A percentile compares a stretch with the other conserved stretches of the same genome.
phyloP scores from a whole-genome alignment of 805 yeast species.

The Hanseniaspora singularis region DNA sequence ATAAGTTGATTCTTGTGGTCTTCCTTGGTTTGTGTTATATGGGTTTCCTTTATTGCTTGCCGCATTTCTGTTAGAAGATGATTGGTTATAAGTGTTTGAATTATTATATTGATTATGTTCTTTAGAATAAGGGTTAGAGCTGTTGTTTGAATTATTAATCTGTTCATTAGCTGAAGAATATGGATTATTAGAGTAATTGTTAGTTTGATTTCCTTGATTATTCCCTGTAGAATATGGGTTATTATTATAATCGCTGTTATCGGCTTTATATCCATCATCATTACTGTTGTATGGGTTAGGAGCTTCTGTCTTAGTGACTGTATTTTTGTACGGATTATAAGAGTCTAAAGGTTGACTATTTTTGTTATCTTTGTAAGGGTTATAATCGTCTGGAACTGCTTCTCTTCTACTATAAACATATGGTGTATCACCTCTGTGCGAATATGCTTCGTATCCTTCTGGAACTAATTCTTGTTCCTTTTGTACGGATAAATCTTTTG shows the following conservation, averaged over 20 bases:
- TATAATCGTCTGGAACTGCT: slow-evolving; percentile 17
- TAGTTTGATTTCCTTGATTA: no score
- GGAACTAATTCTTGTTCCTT: slow-evolving; percentile 32
- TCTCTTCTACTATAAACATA: slow-evolving; percentile 16
- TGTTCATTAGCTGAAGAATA: not conserved
- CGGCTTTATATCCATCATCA: not conserved
- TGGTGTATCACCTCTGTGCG: slow-evolving; percentile 19
- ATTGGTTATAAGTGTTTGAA: not conserved
- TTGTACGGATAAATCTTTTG: slow-evolving; percentile 30
- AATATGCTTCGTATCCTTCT: slow-evolving; percentile 29
- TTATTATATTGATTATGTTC: not conserved
- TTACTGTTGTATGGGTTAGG: slow-evolving; percentile 4
- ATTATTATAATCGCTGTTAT: not conserved
- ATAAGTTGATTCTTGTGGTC: not conserved
- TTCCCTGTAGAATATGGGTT: slow-evolving; percentile 4
- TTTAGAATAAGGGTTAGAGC: not conserved
- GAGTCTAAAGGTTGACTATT: not conserved
- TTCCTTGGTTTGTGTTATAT: not conserved
- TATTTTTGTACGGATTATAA: slow-evolving; percentile 6
- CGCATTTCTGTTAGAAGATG: not conserved
- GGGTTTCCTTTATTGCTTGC: not conserved
- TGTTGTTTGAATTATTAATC: not conserved
- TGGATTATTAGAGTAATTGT: not conserved
- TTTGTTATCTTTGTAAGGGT: not conserved
- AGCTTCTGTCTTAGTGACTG: not conserved